Evolutionary conservation across 441 rosid genomes (phyloP).

Genomic region (Bocquillonia castaneifolia): DNA sequence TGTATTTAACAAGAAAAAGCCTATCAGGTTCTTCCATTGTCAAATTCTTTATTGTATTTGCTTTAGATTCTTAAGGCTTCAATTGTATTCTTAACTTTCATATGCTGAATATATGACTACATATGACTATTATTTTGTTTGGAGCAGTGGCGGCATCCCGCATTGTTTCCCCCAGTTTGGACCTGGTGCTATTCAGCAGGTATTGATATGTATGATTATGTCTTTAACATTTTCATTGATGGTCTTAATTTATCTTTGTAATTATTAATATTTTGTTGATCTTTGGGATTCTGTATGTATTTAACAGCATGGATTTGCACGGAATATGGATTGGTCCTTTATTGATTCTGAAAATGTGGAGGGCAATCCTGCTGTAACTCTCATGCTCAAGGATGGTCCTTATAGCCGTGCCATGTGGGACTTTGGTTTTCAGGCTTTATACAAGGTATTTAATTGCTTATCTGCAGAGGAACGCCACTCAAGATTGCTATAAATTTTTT

Average conservation of each 20-base stretch:
- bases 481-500: background rate
- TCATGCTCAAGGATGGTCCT: constrained; percentile 77
- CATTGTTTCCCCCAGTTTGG: constrained; percentile 99
- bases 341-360: constrained; percentile 53
- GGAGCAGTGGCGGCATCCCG: constrained; percentile 81
- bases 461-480: constrained; percentile 1
- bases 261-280: constrained; percentile 9
- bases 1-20: constrained; percentile 84
- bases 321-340: constrained; percentile 92
- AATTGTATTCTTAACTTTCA: background rate
- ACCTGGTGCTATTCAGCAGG: constrained; percentile 91
- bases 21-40: constrained; percentile 53
- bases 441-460: constrained; percentile 42
- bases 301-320: constrained; percentile 86
- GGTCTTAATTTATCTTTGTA: background rate
- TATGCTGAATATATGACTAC: background rate
- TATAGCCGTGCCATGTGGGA: constrained; percentile 95
- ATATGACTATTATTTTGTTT: constrained; percentile 7
- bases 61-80: background rate
- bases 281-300: constrained; percentile 16
- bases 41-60: background rate
- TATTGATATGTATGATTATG: constrained; percentile 17
- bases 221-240: background rate
- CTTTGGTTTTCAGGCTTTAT: constrained; percentile 72
- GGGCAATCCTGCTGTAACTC: constrained; percentile 62